Evolutionary conservation across 2,329 filamentous ascomycete species (phyloP).

Genomic region (Pseudodiploospora longispora): DNA sequence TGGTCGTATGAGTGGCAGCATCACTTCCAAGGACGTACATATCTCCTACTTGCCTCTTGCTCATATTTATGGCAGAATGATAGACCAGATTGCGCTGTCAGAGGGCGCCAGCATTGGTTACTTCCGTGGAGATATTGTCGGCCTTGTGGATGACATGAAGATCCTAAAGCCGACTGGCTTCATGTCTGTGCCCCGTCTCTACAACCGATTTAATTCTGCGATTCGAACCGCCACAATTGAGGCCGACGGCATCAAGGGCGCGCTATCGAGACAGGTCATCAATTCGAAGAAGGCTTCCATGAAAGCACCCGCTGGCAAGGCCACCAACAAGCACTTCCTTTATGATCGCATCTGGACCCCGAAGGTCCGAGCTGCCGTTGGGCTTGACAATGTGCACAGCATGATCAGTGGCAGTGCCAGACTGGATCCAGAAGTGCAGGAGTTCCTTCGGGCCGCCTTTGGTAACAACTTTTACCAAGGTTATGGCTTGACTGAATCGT

Average conservation of each 20-base stretch:
- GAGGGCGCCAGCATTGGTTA: conserved; percentile 74
- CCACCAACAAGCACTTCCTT: conserved; percentile 69
- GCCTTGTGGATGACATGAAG: conserved; percentile 87
- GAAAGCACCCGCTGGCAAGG: conserved; percentile 60
- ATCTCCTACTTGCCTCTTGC: conserved; percentile 89
- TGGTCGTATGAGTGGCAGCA: conserved; percentile 47
- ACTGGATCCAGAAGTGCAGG: conserved; percentile 78
- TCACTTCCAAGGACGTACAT: conserved; percentile 49
- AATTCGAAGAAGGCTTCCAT: conserved; percentile 72
- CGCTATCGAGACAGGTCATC: conserved; percentile 72
- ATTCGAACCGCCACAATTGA: conserved; percentile 75
- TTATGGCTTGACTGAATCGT: conserved; percentile 91
- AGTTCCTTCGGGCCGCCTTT: conserved; percentile 80
- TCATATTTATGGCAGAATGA: conserved; percentile 84
- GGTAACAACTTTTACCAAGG: conserved; percentile 75
- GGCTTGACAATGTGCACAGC: conserved; percentile 61
- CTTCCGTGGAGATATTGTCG: conserved; percentile 85
- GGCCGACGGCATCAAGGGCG: conserved; percentile 69
- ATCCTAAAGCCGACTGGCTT: conserved; percentile 74
- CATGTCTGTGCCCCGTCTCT: conserved; percentile 83
- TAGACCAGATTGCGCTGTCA: conserved; percentile 68
- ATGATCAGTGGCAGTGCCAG: conserved; percentile 89
- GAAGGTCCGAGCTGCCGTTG: conserved; percentile 77
- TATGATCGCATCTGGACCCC: conserved; percentile 86
- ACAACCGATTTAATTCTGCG: conserved; percentile 79